These are phyloP conservation scores for Collariella sp. DNA, from an alignment of 495 filamentous ascomycete species.

Conservation along the genomic window DNA sequence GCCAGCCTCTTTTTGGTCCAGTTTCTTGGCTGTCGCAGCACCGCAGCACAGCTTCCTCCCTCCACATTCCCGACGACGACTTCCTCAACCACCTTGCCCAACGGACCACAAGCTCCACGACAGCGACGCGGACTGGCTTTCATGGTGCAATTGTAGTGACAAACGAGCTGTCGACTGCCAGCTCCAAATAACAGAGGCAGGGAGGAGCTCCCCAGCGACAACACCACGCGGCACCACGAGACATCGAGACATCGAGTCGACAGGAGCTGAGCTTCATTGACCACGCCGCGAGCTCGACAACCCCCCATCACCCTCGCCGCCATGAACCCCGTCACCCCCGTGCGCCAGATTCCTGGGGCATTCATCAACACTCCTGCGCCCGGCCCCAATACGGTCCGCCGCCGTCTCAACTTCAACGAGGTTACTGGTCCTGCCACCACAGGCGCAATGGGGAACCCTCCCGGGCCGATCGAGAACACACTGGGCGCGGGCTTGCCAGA, in stretches of 20 bases:
- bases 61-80: conserved; percentile 8
- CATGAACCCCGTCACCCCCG: conserved; percentile 57
- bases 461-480: background rate
- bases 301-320: conserved; percentile 39
- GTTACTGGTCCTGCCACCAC: background rate
- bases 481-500: conserved; percentile 6
- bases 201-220: conserved; percentile 5
- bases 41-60: no score
- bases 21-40: conserved; percentile 8
- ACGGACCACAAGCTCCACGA: conserved; percentile 1
- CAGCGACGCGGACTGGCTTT: background rate
- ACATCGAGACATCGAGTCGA: no score
- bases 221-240: background rate
- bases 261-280: background rate
- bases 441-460: background rate
- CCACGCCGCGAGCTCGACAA: background rate
- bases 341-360: conserved; percentile 60
- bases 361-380: conserved; percentile 63
- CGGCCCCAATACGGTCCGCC: conserved; percentile 26
- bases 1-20: conserved; percentile 17
- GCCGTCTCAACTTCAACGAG: conserved; percentile 33
- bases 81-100: background rate
- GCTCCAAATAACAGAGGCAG: conserved; percentile 13
- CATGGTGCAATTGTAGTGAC: conserved; percentile 19
- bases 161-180: conserved; percentile 12